These are phyloP conservation scores for Globomyces pollinis-pini DNA, from an alignment of 192 early-diverging fungal species.

Conservation along the genomic window DNA sequence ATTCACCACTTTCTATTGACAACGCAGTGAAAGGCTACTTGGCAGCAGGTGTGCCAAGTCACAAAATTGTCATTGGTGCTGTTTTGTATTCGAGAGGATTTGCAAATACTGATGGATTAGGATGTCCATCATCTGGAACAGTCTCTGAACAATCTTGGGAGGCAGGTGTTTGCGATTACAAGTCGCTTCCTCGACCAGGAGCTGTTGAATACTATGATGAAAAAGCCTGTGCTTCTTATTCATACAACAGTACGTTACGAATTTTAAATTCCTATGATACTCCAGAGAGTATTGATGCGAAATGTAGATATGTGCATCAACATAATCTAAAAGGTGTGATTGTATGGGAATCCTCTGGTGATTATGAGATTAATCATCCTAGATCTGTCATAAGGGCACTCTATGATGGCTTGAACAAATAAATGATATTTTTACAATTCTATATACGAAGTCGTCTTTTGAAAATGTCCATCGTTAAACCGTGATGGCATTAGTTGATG, in stretches of 20 bases:
- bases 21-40: slow-evolving; percentile 67
- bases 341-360: slow-evolving; percentile 46
- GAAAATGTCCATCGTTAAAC: too few species aligned
- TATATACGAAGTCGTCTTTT: too few species aligned
- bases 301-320: slow-evolving; percentile 35
- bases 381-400: slow-evolving; percentile 28
- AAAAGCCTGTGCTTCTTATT: slow-evolving; percentile 66
- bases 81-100: slow-evolving; percentile 94
- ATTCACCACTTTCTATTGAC: slow-evolving; percentile 50
- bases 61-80: slow-evolving; percentile 84
- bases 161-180: slow-evolving; percentile 85
- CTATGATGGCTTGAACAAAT: slow-evolving; percentile 9
- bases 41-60: slow-evolving; percentile 61
- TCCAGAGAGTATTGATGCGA: slow-evolving; percentile 23
- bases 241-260: slow-evolving; percentile 59
- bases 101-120: slow-evolving; percentile 60
- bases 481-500: too few species aligned
- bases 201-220: slow-evolving; percentile 72
- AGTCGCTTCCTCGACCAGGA: slow-evolving; percentile 57
- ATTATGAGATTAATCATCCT: slow-evolving; percentile 23
- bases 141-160: slow-evolving; percentile 83
- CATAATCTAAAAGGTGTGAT: slow-evolving; percentile 39
- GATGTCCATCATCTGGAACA: slow-evolving; percentile 44
- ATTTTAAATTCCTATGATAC: slow-evolving; percentile 82
- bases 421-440: too few species aligned